Evolutionary conservation across 1,284 basidiomycete genomes (phyloP), one percentile per base, ranked within the genome.

Genomic region (Sporisorium sorghi): DNA sequence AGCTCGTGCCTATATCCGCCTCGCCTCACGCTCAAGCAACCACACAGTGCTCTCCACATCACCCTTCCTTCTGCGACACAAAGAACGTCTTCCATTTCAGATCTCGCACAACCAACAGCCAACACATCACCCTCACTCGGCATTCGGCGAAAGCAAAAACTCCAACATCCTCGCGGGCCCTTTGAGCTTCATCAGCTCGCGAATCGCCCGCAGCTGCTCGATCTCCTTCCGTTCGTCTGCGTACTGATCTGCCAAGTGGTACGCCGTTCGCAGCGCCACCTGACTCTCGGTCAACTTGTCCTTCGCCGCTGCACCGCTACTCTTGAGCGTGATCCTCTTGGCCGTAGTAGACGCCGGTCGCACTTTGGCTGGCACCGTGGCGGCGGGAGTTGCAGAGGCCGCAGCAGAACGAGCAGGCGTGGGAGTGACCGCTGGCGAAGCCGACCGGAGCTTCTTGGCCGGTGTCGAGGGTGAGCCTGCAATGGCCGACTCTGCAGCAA

Each of bases 161-260:
- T 75, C 72, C 47, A 75, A 53, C 52, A 76, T 42, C 35, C 50
- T 49, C 15, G 39, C 57, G 15, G 53, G 32, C 5, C 77, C 77
- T 35, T 75, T 77, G 40, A 74, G 35, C 30, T 46, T 37, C 64
- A 79, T 74, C 50, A 76, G 51, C 40, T 72, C 76, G 21, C 65
- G 58, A 24, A 81, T 58, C 10, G 75, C 79, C 3, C 79, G 60
- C n/a, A 81, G 60, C 60, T 79, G 70, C 10, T 70, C 70, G 17
- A 81, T 70, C 60, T 81, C 77, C 37, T 44, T 57, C 17, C 64
- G 52, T 56, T 72, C 55, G 24, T 61, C 53, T 17, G 32, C 55
- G 23, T 65, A 56, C 61, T 76, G 68, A 7, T 57, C 60, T 15
- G 55, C 23, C 33, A 72, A 23, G 46, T 74, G 74, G 9, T 54